Evolutionary conservation across 441 rosid genomes (phyloP).

Genomic region (Erodium moschatum): DNA sequence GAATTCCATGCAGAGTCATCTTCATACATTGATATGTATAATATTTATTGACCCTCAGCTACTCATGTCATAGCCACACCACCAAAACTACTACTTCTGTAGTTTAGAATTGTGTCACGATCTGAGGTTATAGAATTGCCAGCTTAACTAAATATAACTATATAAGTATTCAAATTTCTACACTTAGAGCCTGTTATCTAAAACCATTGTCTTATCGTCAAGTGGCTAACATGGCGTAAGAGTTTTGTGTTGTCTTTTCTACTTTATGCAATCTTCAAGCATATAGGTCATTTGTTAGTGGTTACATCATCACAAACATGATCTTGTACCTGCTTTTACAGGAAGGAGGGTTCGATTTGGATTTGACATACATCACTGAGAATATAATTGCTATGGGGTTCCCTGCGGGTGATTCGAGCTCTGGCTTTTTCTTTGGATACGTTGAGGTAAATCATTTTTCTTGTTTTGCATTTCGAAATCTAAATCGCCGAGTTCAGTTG

Average conservation of each 20-base stretch:
- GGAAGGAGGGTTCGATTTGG: conserved; percentile 84
- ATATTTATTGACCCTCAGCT: not conserved
- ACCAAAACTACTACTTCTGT: not conserved
- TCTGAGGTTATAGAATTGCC: too few species aligned
- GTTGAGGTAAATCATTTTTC: conserved; percentile 44
- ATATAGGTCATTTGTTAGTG: not conserved
- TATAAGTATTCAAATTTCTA: too few species aligned
- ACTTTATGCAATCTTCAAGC: conserved; percentile 1
- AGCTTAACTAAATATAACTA: too few species aligned
- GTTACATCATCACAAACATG: not conserved
- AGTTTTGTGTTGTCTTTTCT: not conserved
- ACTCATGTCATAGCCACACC: not conserved
- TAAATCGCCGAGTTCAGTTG: conserved; percentile 13
- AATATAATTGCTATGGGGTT: conserved; percentile 87
- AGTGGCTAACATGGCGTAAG: too few species aligned
- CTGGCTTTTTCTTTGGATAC: conserved; percentile 57
- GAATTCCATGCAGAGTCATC: not conserved
- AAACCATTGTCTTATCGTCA: too few species aligned
- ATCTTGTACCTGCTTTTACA: conserved; percentile 21
- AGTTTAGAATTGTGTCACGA: too few species aligned
- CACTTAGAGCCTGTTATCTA: too few species aligned
- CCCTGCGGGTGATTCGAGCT: conserved; percentile 81
- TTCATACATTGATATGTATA: not conserved
- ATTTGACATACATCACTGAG: conserved; percentile 76
- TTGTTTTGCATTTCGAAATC: conserved; percentile 12